These are phyloP conservation scores for Oryza glaberrima DNA, from an alignment of 176 grass and related monocot species.

Conservation along the genomic window DNA sequence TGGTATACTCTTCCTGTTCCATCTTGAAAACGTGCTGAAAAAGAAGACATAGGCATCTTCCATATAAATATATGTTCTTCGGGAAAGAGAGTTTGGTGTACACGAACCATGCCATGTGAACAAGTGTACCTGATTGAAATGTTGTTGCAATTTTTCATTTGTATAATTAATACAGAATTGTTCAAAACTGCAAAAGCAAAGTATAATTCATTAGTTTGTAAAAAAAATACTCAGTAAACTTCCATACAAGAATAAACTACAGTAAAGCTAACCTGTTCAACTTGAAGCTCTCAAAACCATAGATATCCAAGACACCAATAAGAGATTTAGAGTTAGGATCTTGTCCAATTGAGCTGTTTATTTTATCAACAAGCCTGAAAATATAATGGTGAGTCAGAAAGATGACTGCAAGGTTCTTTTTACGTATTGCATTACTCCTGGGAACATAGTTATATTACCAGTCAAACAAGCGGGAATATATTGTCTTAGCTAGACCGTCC, in stretches of 20 bases:
- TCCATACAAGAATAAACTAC: conserved; percentile 20
- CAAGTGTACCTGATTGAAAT: conserved; percentile 92
- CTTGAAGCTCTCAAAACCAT: conserved; percentile 99
- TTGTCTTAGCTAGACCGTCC: conserved; percentile 95
- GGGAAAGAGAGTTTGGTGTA: conserved; percentile 27
- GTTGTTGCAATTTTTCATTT: conserved; percentile 98
- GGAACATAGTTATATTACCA: conserved; percentile 65
- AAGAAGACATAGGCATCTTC: conserved; percentile 41
- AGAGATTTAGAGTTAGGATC: conserved; percentile 87
- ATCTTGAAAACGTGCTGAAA: conserved; percentile 99
- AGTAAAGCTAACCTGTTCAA: conserved; percentile 65
- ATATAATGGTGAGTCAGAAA: conserved; percentile 28
- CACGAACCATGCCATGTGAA: conserved; percentile 40
- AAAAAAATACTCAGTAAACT: conserved; percentile 10
- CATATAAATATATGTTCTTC: conserved; percentile 39
- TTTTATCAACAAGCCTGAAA: conserved; percentile 95
- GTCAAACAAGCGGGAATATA: conserved; percentile 99
- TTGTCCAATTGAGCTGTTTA: conserved; percentile 96
- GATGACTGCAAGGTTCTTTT: conserved; percentile 10
- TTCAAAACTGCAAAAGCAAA: conserved; percentile 76
- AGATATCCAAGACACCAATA: conserved; percentile 97
- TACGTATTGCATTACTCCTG: conserved; percentile 5
- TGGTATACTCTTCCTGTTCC: conserved; percentile 99
- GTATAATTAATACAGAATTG: conserved; percentile 99
- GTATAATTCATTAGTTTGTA: conserved; percentile 25